These are phyloP conservation scores for Ceratobasidium sp. DNA, from an alignment of 1,284 basidiomycete species.

Conservation along the genomic window DNA sequence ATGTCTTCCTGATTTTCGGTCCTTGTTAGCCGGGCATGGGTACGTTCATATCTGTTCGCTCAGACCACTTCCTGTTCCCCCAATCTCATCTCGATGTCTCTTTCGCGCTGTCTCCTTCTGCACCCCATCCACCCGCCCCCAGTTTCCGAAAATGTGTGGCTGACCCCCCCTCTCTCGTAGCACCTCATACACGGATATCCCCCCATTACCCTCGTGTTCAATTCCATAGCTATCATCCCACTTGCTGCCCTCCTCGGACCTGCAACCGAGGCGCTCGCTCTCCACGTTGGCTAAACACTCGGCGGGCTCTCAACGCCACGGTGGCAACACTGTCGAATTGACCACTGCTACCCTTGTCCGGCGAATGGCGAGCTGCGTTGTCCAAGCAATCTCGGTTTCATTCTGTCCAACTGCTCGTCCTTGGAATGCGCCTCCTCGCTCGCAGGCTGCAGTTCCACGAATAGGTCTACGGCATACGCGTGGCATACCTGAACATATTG, in stretches of 20 bases:
- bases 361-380: conserved; percentile 83
- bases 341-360: conserved; percentile 76
- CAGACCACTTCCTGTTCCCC: background rate
- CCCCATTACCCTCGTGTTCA: conserved; percentile 45
- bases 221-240: conserved; percentile 65
- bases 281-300: conserved; percentile 85
- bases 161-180: conserved; percentile 13
- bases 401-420: conserved; percentile 79
- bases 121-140: too few species aligned
- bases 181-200: conserved; percentile 37
- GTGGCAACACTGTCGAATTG: conserved; percentile 49
- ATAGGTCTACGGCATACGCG: conserved; percentile 71
- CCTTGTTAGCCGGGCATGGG: conserved; percentile 47
- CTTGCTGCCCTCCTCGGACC: conserved; percentile 84
- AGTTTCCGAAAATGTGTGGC: background rate
- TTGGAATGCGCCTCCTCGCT: conserved; percentile 84
- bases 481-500: conserved; percentile 83
- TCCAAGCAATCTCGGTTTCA: conserved; percentile 75
- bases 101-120: too few species aligned
- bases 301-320: conserved; percentile 84
- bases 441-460: conserved; percentile 70
- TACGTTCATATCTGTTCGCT: conserved; percentile 6
- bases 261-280: conserved; percentile 86
- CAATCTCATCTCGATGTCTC: background rate
- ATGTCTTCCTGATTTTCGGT: conserved; percentile 45